Base-by-base conservation (phyloP, 345 rosid genomes). In the Capsella bursapastoris region DNA sequence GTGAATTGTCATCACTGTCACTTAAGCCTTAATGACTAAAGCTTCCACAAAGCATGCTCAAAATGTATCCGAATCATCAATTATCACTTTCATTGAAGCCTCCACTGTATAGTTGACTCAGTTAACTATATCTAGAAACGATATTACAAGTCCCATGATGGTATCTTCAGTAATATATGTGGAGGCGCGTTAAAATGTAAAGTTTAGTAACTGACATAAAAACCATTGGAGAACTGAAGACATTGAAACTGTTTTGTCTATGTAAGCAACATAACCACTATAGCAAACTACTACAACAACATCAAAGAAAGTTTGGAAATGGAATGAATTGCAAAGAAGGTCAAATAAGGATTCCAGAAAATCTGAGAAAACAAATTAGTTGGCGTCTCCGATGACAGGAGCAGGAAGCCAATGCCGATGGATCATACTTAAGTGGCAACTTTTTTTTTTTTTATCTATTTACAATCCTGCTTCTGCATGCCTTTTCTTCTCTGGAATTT, bases 391-490 rank as follows among this genome's bases (percentile, higher is more conserved):
- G 8, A 47, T 47, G 51, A 47, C 9, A 47, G 10, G n/a, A 15
- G 7, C 51, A 47, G 51, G 51, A 56, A 44, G 14, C 4, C 18
- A 56, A 3, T 47, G 51, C 15, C 9, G 3, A n/a, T n/a, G 3
- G 22, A 47, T 6, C 51, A 2, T 47, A 47, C 51, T 14, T 47
- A 5, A 2, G 22, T 15, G 51, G 51, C 51, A 6, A 47, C 51
- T 47, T 47, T 47, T 6, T n/a, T 47, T 47, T 47, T 6, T n/a
- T 41, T 15, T 47, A 25, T 41, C 29, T 47, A 25, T 41, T 27
- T 55, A 37, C 66, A 70, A 14, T 38, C 44, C n/a, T 70, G 49
- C 38, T 35, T 22, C 28, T 48, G 75, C 58, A 59, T 57, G 75
- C 58, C 67, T 57, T 57, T 45, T 41, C 31, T 71, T 60, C 61